A percentile compares a stretch with the other conserved stretches of the same genome.
These are phyloP conservation scores for Fonsecaea pugnacius DNA, from an alignment of 2,329 filamentous ascomycete species.

Conservation along the genomic window DNA sequence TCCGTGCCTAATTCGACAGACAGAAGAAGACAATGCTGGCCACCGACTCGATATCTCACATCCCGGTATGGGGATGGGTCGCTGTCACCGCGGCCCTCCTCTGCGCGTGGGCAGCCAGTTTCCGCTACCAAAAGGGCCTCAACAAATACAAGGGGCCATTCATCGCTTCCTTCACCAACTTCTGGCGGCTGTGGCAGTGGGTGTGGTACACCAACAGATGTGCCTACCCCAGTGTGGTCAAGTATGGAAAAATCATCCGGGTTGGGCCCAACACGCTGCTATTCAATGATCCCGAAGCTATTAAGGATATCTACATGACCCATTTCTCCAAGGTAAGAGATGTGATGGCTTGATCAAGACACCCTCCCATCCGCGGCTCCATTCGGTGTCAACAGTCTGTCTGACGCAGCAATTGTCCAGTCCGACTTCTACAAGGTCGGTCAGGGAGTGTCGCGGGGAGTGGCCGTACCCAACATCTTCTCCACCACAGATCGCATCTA, in stretches of 20 bases:
- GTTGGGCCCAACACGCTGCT: slow-evolving; percentile 70
- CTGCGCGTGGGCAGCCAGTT: slow-evolving; percentile 15
- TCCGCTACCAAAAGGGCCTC: slow-evolving; percentile 24
- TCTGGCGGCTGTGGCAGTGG: slow-evolving; percentile 23
- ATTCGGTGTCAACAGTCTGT: background rate
- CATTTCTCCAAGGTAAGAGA: slow-evolving; percentile 21
- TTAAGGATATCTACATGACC: slow-evolving; percentile 61
- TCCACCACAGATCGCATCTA: slow-evolving; percentile 22
- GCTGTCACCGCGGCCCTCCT: background rate
- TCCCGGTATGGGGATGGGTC: slow-evolving; percentile 6
- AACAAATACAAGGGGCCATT: slow-evolving; percentile 25
- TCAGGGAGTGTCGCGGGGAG: slow-evolving; percentile 19
- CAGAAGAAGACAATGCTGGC: slow-evolving; percentile 4
- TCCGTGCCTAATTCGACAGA: background rate
- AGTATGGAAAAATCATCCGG: slow-evolving; percentile 64
- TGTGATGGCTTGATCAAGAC: background rate
- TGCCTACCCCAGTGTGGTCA: slow-evolving; percentile 28
- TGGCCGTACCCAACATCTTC: slow-evolving; percentile 25
- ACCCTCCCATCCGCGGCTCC: no score
- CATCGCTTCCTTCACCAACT: slow-evolving; percentile 22
- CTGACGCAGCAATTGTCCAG: slow-evolving; percentile 10
- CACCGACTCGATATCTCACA: slow-evolving; percentile 8
- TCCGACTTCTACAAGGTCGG: slow-evolving; percentile 23
- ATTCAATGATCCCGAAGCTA: slow-evolving; percentile 64
- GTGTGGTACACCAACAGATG: slow-evolving; percentile 14